phyloP scores from a whole-genome alignment of 2,329 filamentous ascomycete genomes.

The Colletotrichum orbiculare region DNA sequence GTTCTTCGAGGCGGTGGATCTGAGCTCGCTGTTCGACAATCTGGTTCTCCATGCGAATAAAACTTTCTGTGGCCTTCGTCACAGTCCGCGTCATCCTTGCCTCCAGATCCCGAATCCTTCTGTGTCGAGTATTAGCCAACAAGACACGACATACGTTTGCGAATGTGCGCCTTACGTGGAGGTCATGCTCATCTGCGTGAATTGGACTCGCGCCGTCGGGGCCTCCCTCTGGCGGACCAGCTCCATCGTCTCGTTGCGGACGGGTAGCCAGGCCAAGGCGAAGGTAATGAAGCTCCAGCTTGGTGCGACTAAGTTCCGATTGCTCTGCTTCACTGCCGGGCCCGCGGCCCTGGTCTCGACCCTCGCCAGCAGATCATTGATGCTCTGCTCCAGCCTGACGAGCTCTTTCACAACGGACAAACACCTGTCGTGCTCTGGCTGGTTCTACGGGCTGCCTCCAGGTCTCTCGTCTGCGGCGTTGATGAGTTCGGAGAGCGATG shows the following conservation, averaged over 20 bases:
- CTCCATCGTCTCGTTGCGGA: conserved; percentile 57
- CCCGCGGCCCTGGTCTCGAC: conserved; percentile 49
- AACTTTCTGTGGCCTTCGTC: conserved; percentile 43
- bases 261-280: conserved; percentile 57
- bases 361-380: conserved; percentile 57
- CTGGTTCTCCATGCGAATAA: conserved; percentile 40
- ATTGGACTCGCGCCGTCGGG: conserved; percentile 57
- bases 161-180: conserved; percentile 48
- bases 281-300: conserved; percentile 53
- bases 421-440: conserved; percentile 59
- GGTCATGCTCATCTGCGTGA: conserved; percentile 61
- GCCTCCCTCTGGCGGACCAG: conserved; percentile 58
- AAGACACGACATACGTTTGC: background rate
- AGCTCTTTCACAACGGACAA: conserved; percentile 59
- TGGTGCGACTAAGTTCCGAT: conserved; percentile 52
- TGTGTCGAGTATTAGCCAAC: conserved; percentile 30
- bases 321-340: conserved; percentile 37
- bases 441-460: conserved; percentile 27
- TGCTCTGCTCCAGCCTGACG: conserved; percentile 54
- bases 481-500: conserved; percentile 57
- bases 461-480: conserved; percentile 39
- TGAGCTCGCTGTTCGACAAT: conserved; percentile 42
- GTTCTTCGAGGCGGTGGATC: conserved; percentile 43
- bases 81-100: conserved; percentile 45
- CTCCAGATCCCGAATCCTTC: conserved; percentile 50